Conservation (phyloP, 371 early-diverging fungal genomes). For the Apophysomyces sp. region DNA sequence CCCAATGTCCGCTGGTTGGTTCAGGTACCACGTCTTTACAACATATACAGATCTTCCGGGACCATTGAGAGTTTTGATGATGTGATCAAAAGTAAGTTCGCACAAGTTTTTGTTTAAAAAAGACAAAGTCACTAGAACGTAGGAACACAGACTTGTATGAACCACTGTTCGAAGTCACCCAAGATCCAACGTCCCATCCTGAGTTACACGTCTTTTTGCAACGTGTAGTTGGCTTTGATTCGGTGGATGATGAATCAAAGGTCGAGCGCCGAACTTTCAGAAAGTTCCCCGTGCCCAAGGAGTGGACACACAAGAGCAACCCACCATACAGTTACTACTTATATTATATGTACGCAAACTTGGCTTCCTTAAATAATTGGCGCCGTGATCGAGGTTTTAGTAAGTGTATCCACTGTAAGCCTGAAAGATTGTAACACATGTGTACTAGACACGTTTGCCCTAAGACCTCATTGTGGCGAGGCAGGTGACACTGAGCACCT, state of each 20-base stretch:
- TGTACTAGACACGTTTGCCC: constrained; percentile 79
- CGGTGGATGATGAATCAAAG: constrained; percentile 98
- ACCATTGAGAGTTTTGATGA: constrained; percentile 80
- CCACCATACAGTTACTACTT: constrained; percentile 98
- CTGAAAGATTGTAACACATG: neutral
- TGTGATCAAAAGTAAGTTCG: constrained; percentile 66
- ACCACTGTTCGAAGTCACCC: constrained; percentile 93
- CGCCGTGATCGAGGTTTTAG: constrained; percentile 80
- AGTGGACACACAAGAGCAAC: constrained; percentile 79
- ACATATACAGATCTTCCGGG: constrained; percentile 78
- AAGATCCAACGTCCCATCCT: constrained; percentile 81
- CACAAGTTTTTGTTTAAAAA: neutral
- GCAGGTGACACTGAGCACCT: constrained; percentile 98
- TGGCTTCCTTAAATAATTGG: constrained; percentile 86
- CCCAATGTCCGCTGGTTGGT: constrained; percentile 96
- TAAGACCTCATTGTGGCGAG: constrained; percentile 98
- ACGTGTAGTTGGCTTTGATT: constrained; percentile 95
- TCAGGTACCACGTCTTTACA: constrained; percentile 96
- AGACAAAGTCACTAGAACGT: neutral
- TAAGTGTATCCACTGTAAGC: constrained; percentile 29
- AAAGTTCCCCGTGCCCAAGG: constrained; percentile 85
- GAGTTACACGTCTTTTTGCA: constrained; percentile 93
- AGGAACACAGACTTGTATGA: constrained; percentile 76
- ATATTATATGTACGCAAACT: constrained; percentile 95
- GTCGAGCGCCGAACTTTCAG: constrained; percentile 80